Evolutionary conservation across 768 basidiomycete genomes (phyloP), one percentile per base, ranked within the genome.

Genomic region (Dioszegia aurantiaca): DNA sequence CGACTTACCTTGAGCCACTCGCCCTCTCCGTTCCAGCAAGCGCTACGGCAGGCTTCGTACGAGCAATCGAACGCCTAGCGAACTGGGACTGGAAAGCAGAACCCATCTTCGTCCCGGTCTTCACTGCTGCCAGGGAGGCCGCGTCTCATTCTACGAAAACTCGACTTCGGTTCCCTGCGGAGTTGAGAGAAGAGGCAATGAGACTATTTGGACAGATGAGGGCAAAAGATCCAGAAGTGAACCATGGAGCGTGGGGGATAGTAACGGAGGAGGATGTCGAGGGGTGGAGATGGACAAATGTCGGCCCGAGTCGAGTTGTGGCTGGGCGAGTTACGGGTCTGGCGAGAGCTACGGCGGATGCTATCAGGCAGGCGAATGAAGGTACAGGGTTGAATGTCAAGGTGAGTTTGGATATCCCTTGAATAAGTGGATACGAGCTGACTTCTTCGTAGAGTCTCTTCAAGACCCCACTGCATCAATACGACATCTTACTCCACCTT

Each of bases 261-360:
- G 80, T 82, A 19, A 97, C 95, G 0, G 87, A 88, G 61, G 79
- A 84, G 54, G 91, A 98, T 71, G 72, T 79, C 2, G 79, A 80
- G 0, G 95, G 94, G 0, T 79, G 80, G 45, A 81, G 87, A 65
- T 98, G 92, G 90, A 90, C 88, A 0, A 83, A 85, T 4, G 88
- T 90, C 0, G 84, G 86, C 65, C 77, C 78, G 23, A 53, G 51
- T 40, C 40, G 37, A 19, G 80, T 93, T 6, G 84, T 88, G 2
- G 91, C 90, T 0, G 84, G 82, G 51, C 81, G 95, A 33, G 77
- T 94, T 0, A 79, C 79, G 27, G 83, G 83, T 2, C 75, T 98
- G 16, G 91, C 95, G 0, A 81, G 80, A 58, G 93, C 89, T 27
- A 86, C 88, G 0, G 84, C 85, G 78, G 80, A 78, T 24, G 82